Base-by-base conservation (phyloP, 2,329 filamentous ascomycete species). In the Neonectria faginata region DNA sequence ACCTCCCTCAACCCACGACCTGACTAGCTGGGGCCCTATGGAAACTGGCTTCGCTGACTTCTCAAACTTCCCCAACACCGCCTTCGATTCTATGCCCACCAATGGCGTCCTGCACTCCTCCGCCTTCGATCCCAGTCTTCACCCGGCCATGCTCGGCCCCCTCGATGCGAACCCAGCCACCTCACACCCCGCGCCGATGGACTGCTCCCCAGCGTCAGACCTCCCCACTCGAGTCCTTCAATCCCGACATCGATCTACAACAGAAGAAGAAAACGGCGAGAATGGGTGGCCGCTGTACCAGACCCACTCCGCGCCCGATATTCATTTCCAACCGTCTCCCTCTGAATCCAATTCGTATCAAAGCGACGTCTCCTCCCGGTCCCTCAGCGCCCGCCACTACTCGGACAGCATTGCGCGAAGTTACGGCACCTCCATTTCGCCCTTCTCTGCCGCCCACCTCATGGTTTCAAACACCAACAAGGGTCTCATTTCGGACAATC, bases 391-490 rank as follows among this genome's bases (percentile, higher is more conserved):
- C 41, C 72, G 70, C 16, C 69, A 68, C 39, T 73, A 74, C 42
- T 69, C 72, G 5, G 70, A 73, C n/a, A 70, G 72, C 36, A 22
- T 73, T 27, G 60, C 72, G 11, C 67, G 72, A 27, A 74, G 70
- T 27, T 74, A 71, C 44, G 57, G 60, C 10, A 72, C 72, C 22
- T 74, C 72, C 4, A 72, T 74, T 12, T 74, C 72, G 9, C 72
- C 72, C 2, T 74, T 74, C 39, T 74, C 72, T 20, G 68, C 67
- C n/a, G 67, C 69, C 36, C 69, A 74, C 25, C 64, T 64, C 18
- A 74, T 74, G 72, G 64, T 66, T 55, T 66, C 69, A 5, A 73
- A 67, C 39, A 74, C 72, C 18, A 74, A 74, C 60, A 74, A 72
- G 62, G 65, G 64, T 29, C 52, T 74, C n/a, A 74, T 74, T 8